These are phyloP conservation scores for Ophiocordyceps sinensis DNA, from an alignment of 2,329 filamentous ascomycete species.

Conservation along the genomic window DNA sequence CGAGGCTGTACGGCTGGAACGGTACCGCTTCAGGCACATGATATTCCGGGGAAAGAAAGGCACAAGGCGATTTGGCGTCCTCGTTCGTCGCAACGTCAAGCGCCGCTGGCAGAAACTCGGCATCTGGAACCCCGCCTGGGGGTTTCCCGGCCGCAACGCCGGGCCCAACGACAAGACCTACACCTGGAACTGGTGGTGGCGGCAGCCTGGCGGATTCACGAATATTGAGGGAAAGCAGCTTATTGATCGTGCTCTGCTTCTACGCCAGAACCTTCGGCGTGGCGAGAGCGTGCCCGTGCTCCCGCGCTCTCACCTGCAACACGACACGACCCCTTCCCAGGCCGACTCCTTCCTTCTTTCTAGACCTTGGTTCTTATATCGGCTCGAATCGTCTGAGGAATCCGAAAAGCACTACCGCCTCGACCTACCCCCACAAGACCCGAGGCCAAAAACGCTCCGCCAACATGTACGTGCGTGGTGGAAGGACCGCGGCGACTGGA, in stretches of 20 bases:
- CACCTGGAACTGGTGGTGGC: not conserved
- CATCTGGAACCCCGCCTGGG: slow-evolving; percentile 1
- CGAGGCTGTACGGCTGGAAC: not conserved
- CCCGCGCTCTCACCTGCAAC: not conserved
- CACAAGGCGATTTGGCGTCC: not conserved
- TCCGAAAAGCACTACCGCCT: too few species aligned
- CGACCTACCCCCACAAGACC: not conserved
- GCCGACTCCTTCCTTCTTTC: not conserved
- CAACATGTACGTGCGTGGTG: not conserved
- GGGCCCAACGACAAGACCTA: not conserved
- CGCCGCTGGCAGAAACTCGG: slow-evolving; percentile 1
- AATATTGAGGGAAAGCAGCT: not conserved
- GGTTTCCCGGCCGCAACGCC: not conserved
- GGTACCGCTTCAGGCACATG: not conserved
- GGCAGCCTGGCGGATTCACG: not conserved
- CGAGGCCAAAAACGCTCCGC: too few species aligned
- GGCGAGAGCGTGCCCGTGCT: not conserved
- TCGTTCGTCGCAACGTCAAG: slow-evolving; percentile 1
- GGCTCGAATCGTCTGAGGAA: not conserved
- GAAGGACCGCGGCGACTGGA: not conserved
- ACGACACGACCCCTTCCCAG: not conserved
- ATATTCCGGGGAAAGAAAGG: not conserved
- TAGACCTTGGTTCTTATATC: not conserved
- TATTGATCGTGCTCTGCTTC: not conserved
- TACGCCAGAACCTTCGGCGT: slow-evolving; percentile 1